These are phyloP conservation scores for Herpotrichia juniperi DNA, from an alignment of 2,329 filamentous ascomycete genomes.

Conservation along the genomic window DNA sequence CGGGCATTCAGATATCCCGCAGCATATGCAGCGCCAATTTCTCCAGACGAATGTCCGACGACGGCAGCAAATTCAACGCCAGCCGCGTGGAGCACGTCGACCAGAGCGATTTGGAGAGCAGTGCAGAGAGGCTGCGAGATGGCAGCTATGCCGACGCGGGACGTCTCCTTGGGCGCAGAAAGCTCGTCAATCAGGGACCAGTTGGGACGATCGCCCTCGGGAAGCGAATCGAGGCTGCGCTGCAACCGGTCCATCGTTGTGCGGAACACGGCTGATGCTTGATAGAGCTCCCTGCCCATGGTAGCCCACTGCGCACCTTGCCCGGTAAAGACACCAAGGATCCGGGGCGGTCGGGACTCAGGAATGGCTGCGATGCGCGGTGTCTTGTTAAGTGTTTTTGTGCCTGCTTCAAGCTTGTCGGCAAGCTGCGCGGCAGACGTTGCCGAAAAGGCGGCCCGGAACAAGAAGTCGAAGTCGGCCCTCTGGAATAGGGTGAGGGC, in stretches of 20 bases:
- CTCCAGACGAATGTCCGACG: slow-evolving; percentile 49
- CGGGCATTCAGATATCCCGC: slow-evolving; percentile 22
- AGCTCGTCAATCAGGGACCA: slow-evolving; percentile 16
- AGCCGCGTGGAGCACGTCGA: slow-evolving; percentile 29
- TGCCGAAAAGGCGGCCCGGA: slow-evolving; percentile 1
- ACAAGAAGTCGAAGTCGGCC: background rate
- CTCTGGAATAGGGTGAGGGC: slow-evolving; percentile 1
- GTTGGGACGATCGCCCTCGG: slow-evolving; percentile 4
- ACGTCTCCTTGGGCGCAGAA: background rate
- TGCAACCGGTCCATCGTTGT: slow-evolving; percentile 14
- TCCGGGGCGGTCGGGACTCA: slow-evolving; percentile 1
- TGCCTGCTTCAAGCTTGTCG: background rate
- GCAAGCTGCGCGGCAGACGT: background rate
- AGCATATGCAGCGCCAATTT: slow-evolving; percentile 46
- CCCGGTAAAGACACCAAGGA: slow-evolving; percentile 47
- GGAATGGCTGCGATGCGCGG: background rate
- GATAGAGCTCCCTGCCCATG: slow-evolving; percentile 44
- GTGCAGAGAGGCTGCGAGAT: slow-evolving; percentile 38
- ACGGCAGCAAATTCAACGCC: slow-evolving; percentile 35
- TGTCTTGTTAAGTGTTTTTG: background rate
- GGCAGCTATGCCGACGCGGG: slow-evolving; percentile 11
- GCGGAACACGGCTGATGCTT: slow-evolving; percentile 22
- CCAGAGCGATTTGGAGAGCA: slow-evolving; percentile 38
- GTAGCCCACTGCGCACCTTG: slow-evolving; percentile 48
- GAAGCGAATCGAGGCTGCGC: slow-evolving; percentile 16